Evolutionary conservation across 306 rosid species (phyloP), one percentile per base, ranked within the genome.

Genomic region (Sophora flavescens): DNA sequence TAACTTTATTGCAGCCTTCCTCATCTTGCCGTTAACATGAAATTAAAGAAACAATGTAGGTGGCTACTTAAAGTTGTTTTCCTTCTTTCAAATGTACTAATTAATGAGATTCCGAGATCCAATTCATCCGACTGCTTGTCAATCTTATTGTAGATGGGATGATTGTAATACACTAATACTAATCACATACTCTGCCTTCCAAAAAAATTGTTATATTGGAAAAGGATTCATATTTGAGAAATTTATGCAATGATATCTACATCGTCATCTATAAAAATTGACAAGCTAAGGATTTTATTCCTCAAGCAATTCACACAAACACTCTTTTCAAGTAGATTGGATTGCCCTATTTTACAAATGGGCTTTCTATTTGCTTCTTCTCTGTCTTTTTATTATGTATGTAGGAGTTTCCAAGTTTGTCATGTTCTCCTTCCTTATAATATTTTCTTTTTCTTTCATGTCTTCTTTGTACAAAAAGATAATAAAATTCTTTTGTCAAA

Each of bases 1-100:
- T 42, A 56, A 54, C 69, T 69, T 74, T 22, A 41, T 68, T 36
- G 63, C 73, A 33, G 35, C 52, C 6, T 6, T 54, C 64, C 15
- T 14, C 32, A 10, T 63, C 77, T 50, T 78, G 13, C 32, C 61
- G 12, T 74, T 53, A 39, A n/a, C 63, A 36, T 70, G 17, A 81
- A 28, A 33, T 44, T 52, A 18, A 42, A 38, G 57, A 42, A 39
- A 54, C 10, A 30, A 26, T 28, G 16, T 52, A 30, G 54, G 45
- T 62, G 56, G n/a, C 48, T 45, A 36, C 45, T 38, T 32, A 15
- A 71, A 39, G 35, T 48, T 79, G 70, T 12, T 56, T 56, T 68
- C 62, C 15, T 48, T 65, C 65, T 22, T 60, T 54, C 68, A 42
- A 32, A 17, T 68, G 17, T 61, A 62, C 52, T 8, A 51, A 12